Evolutionary conservation across 2,329 filamentous ascomycete genomes (phyloP).

Genomic region (Cladosporium sp.): DNA sequence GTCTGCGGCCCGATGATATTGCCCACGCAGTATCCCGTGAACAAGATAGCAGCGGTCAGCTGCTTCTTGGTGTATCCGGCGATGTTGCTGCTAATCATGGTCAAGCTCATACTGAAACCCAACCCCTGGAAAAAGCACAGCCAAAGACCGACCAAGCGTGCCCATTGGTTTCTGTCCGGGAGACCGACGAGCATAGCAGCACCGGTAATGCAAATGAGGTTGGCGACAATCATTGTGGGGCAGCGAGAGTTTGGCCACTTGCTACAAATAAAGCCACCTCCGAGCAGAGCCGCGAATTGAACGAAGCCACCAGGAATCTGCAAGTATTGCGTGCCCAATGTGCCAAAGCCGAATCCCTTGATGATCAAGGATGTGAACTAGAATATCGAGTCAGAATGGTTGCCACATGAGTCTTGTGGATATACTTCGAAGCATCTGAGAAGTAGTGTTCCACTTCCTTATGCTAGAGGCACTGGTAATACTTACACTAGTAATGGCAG

Average conservation of each 20-base stretch:
- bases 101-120: conserved; percentile 49
- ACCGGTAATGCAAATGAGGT: conserved; percentile 50
- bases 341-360: conserved; percentile 43
- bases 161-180: conserved; percentile 49
- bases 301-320: conserved; percentile 56
- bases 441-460: too few relatives aligned
- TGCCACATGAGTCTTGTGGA: neutral
- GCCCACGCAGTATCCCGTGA: conserved; percentile 49
- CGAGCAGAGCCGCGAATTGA: conserved; percentile 49
- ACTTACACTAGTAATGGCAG: conserved; percentile 44
- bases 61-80: conserved; percentile 53
- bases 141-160: conserved; percentile 52
- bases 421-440: neutral
- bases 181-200: conserved; percentile 48
- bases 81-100: conserved; percentile 48
- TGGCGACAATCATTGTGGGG: conserved; percentile 51
- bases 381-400: neutral
- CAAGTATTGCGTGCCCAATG: conserved; percentile 50
- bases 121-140: conserved; percentile 50
- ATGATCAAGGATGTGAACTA: conserved; percentile 44
- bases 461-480: conserved; percentile 13
- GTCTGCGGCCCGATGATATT: conserved; percentile 27
- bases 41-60: conserved; percentile 45
- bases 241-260: conserved; percentile 49
- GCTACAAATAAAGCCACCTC: conserved; percentile 47